phyloP scores from a whole-genome alignment of 805 yeast genomes.

The Saccharomycopsis schoenii region DNA sequence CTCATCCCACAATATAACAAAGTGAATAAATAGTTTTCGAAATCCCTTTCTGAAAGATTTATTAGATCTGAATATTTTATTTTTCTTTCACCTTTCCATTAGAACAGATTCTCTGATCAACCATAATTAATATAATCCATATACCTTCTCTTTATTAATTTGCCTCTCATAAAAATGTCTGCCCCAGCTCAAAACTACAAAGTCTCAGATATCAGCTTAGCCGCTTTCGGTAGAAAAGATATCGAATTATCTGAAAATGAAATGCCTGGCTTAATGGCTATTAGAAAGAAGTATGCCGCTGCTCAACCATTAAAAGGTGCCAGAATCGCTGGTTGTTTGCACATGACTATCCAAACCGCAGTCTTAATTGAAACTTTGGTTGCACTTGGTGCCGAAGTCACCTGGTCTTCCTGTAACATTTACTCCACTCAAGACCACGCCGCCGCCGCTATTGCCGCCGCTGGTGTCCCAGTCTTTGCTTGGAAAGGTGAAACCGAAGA shows the following conservation, averaged over 20 bases:
- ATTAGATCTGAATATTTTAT: background rate
- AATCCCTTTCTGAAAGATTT: background rate
- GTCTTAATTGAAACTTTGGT: slow-evolving; percentile 94
- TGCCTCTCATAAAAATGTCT: slow-evolving; percentile 31
- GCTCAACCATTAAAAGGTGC: slow-evolving; percentile 97
- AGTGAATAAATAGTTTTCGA: background rate
- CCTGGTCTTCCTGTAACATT: slow-evolving; percentile 99
- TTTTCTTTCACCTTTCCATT: too few relatives aligned
- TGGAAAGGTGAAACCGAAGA: slow-evolving; percentile 99
- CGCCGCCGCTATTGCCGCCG: slow-evolving; percentile 98
- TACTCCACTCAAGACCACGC: slow-evolving; percentile 99
- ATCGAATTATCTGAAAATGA: slow-evolving; percentile 98
- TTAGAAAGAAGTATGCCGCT: slow-evolving; percentile 84
- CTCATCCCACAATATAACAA: background rate
- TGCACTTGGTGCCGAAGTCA: slow-evolving; percentile 98
- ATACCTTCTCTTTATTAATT: too few relatives aligned
- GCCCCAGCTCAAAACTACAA: slow-evolving; percentile 69
- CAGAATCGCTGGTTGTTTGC: slow-evolving; percentile 97
- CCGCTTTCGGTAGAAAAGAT: slow-evolving; percentile 99
- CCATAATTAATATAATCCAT: too few relatives aligned
- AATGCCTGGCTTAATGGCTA: slow-evolving; percentile 99
- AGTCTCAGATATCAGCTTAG: slow-evolving; percentile 95
- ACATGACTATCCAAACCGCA: slow-evolving; percentile 99
- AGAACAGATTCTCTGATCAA: too few relatives aligned
- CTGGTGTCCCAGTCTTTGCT: slow-evolving; percentile 98